phyloP scores from a whole-genome alignment of 176 grass and related monocot species.

The Olyra latifolia region DNA sequence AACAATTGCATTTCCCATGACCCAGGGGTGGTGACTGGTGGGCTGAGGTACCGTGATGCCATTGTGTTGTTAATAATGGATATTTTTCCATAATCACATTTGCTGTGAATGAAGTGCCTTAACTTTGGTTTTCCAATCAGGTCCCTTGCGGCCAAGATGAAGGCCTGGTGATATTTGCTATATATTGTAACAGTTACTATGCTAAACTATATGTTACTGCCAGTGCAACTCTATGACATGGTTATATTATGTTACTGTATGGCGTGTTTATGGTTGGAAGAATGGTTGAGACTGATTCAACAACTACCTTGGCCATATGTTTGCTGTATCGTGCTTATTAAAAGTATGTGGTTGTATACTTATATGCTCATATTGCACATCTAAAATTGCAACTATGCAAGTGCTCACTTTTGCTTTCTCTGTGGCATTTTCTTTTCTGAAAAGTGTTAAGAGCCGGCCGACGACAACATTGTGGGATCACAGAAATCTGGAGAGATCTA shows the following conservation, averaged over 20 bases:
- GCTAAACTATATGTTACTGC: slow-evolving; percentile 31
- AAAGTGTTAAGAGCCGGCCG: slow-evolving; percentile 29
- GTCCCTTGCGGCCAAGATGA: slow-evolving; percentile 23
- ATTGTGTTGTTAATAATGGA: too few species aligned
- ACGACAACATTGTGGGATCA: background rate
- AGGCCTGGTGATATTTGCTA: slow-evolving; percentile 20
- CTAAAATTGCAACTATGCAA: background rate
- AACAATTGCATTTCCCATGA: too few species aligned
- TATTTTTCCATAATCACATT: background rate
- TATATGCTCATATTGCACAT: slow-evolving; percentile 16
- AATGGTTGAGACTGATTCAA: slow-evolving; percentile 35
- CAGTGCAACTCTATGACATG: slow-evolving; percentile 29
- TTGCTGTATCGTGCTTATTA: slow-evolving; percentile 25
- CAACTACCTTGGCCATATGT: slow-evolving; percentile 41
- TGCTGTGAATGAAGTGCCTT: background rate
- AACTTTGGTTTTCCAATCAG: slow-evolving; percentile 11
- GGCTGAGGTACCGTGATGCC: too few species aligned
- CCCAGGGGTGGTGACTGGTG: too few species aligned
- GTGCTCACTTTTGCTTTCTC: slow-evolving; percentile 19
- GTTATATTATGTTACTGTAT: slow-evolving; percentile 28
- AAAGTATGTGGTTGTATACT: slow-evolving; percentile 22
- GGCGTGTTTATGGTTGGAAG: slow-evolving; percentile 37
- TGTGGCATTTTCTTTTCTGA: slow-evolving; percentile 21
- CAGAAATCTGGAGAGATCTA: slow-evolving; percentile 36
- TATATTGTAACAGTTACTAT: background rate